Conservation (phyloP, 495 filamentous ascomycete species). For the Umbilicaria muhlenbergii region DNA sequence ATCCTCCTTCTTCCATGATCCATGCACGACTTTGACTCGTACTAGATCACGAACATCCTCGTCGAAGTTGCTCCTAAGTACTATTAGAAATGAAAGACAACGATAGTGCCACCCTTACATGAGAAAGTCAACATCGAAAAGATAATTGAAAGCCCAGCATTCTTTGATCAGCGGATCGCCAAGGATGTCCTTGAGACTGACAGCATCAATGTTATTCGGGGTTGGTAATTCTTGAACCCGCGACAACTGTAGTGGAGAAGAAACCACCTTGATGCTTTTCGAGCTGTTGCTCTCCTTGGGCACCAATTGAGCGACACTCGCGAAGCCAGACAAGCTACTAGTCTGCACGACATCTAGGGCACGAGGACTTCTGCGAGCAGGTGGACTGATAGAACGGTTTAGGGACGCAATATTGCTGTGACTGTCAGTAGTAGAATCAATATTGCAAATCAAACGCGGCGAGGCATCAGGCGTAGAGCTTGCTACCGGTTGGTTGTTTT, state of each 20-base stretch:
- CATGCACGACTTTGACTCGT: conserved; percentile 66
- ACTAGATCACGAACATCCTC: conserved; percentile 47
- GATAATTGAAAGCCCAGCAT: conserved; percentile 84
- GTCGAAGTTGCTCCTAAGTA: conserved; percentile 38
- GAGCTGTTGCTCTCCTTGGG: no score
- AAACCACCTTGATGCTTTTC: not conserved
- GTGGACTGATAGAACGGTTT: no score
- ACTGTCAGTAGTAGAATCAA: no score
- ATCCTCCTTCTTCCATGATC: conserved; percentile 72
- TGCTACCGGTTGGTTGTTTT: no score
- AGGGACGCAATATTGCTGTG: no score
- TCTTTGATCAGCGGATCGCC: conserved; percentile 70
- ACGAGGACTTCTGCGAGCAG: no score
- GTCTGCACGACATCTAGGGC: no score
- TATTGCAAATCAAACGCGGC: no score
- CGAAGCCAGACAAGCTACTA: no score
- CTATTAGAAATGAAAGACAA: conserved; percentile 15
- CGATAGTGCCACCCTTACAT: conserved; percentile 23
- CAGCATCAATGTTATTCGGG: conserved; percentile 47
- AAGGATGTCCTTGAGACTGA: conserved; percentile 56
- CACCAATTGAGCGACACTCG: no score
- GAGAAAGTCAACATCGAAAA: conserved; percentile 67
- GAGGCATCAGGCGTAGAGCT: no score
- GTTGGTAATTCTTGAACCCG: conserved; percentile 47
- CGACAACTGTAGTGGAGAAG: conserved; percentile 64